Percentiles rank a stretch among this genome's conserved stretches.
phyloP scores from a whole-genome alignment of 2,329 filamentous ascomycete species.

The Phyllosticta ampelicida region DNA sequence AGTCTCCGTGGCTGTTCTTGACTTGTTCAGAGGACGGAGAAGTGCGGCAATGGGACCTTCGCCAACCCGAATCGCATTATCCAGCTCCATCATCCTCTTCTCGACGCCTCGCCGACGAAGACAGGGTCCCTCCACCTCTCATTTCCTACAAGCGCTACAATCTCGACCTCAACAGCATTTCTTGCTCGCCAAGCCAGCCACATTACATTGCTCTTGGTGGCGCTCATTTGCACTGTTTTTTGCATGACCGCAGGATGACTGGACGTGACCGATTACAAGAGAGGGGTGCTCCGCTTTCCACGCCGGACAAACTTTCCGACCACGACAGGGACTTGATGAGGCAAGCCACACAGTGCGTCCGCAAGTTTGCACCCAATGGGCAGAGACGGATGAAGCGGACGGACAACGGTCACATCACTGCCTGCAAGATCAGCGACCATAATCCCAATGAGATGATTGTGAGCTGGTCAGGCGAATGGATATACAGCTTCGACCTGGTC shows the following conservation, averaged over 20 bases:
- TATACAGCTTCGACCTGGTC: slow-evolving; percentile 56
- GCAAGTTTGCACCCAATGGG: slow-evolving; percentile 54
- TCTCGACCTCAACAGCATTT: slow-evolving; percentile 57
- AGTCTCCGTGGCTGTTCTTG: slow-evolving; percentile 55
- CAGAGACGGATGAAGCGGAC: slow-evolving; percentile 41
- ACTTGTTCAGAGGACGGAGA: slow-evolving; percentile 62
- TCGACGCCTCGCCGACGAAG: slow-evolving; percentile 26
- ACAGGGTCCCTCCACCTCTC: slow-evolving; percentile 49
- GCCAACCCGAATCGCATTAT: slow-evolving; percentile 54
- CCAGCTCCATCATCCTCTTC: slow-evolving; percentile 20
- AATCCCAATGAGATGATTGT: slow-evolving; percentile 57
- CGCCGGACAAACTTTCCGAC: slow-evolving; percentile 29
- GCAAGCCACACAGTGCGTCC: slow-evolving; percentile 53
- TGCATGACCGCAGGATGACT: slow-evolving; percentile 58
- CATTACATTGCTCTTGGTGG: slow-evolving; percentile 60
- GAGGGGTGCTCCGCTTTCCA: slow-evolving; percentile 37
- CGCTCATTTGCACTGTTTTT: slow-evolving; percentile 57
- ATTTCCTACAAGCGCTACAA: slow-evolving; percentile 55
- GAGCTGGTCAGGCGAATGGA: slow-evolving; percentile 57
- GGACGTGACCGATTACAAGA: slow-evolving; percentile 48
- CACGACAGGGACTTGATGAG: slow-evolving; percentile 45
- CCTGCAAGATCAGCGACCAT: slow-evolving; percentile 59
- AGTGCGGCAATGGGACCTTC: slow-evolving; percentile 57
- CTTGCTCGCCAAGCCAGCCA: slow-evolving; percentile 55
- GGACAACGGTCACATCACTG: slow-evolving; percentile 55